phyloP scores from a whole-genome alignment of 208 protist genomes.

The Trypanosoma avium region DNA sequence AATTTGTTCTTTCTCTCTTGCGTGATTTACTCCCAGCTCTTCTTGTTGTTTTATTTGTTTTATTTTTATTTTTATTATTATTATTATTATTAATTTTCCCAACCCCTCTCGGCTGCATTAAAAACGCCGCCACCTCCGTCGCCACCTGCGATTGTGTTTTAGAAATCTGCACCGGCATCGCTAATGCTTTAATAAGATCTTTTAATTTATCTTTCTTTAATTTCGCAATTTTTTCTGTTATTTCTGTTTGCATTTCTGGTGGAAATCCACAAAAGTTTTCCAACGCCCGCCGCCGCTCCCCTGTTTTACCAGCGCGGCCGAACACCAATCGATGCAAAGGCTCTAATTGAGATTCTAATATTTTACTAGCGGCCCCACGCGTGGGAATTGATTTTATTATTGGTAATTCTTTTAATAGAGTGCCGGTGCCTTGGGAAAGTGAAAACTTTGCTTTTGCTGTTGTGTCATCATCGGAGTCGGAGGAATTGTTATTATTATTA shows the following conservation, averaged over 20 bases:
- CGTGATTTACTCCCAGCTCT: background rate
- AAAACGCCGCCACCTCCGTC: conserved; percentile 44
- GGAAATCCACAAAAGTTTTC: conserved; percentile 67
- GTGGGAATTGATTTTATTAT: conserved; percentile 38
- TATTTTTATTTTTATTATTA: too few relatives aligned
- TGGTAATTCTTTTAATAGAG: conserved; percentile 42
- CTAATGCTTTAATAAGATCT: conserved; percentile 44
- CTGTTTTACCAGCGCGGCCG: conserved; percentile 44
- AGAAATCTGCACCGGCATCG: conserved; percentile 45
- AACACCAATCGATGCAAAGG: conserved; percentile 74
- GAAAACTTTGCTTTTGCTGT: conserved; percentile 33
- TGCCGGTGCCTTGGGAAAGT: conserved; percentile 52
- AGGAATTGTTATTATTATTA: too few relatives aligned
- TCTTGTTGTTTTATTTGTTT: background rate
- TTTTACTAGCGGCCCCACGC: conserved; percentile 33
- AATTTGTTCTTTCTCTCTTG: conserved; percentile 6
- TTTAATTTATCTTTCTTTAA: conserved; percentile 67
- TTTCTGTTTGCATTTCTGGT: conserved; percentile 30
- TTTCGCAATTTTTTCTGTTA: conserved; percentile 32
- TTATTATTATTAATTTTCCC: too few relatives aligned
- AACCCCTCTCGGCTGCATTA: conserved; percentile 53
- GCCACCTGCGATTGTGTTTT: conserved; percentile 32
- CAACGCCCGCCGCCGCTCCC: conserved; percentile 49
- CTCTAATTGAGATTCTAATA: conserved; percentile 59
- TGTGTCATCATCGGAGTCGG: conserved; percentile 17